Conservation (phyloP, 176 grass and related monocot species). For the Rhipidocladum racemiflorum region DNA sequence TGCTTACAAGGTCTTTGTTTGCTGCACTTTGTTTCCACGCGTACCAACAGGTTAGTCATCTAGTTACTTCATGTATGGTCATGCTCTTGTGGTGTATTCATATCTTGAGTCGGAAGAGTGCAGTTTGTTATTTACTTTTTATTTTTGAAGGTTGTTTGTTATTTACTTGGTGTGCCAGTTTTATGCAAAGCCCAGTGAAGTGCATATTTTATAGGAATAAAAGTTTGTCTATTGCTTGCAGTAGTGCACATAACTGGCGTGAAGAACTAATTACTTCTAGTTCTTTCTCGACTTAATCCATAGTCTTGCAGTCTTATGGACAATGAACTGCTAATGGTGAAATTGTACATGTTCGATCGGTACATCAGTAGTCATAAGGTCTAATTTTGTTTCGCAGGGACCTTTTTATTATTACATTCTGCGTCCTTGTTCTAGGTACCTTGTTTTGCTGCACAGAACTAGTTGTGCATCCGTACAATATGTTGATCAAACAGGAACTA, state of each 20-base stretch:
- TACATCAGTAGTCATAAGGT: neutral
- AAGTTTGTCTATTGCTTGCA: neutral
- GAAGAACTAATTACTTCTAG: neutral
- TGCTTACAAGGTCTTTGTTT: constrained; percentile 66
- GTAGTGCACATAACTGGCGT: neutral
- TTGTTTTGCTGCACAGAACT: neutral
- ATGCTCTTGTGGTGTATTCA: neutral
- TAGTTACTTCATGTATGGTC: neutral
- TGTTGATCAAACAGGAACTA: neutral
- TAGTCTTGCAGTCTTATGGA: neutral
- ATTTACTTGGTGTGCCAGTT: no score
- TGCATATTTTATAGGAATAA: neutral
- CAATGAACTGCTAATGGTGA: neutral
- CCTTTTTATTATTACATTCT: neutral
- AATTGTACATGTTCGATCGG: neutral
- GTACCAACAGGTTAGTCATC: constrained; percentile 76
- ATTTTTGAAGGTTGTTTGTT: neutral
- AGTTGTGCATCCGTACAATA: neutral
- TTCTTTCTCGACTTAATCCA: neutral
- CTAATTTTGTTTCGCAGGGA: neutral
- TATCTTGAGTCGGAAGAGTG: neutral
- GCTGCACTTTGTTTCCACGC: constrained; percentile 93
- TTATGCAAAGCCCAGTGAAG: neutral
- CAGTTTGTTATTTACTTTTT: neutral
- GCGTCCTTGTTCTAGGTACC: neutral